Base-by-base conservation (phyloP, 176 grass and related monocot species). In the Musa beccarii region DNA sequence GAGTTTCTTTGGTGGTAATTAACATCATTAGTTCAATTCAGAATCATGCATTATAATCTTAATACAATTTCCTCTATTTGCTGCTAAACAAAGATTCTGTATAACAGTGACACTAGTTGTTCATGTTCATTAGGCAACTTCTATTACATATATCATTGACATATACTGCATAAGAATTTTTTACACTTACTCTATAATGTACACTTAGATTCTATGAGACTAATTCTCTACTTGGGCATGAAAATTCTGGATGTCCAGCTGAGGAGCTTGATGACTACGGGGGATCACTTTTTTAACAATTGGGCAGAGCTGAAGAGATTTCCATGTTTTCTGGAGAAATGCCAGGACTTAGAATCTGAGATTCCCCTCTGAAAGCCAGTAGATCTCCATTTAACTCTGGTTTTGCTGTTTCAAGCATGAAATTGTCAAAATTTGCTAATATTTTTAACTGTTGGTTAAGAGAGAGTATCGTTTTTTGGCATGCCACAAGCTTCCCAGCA, bases 401-500 rank as follows among this genome's bases (percentile, higher is more conserved):
- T n/a, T 82, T 51, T 43, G 83, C 66, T 10, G 73, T 80, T 75
- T 63, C 51, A 49, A 86, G 83, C 43, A 90, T 51, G 75, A 88
- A 79, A 68, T 88, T 81, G 71, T 99, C 89, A 21, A 91, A 86
- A 76, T 85, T 79, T 17, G 83, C 54, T 79, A 99, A 75, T 17
- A 86, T 86, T 88, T 88, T 89, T 52, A 99, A 57, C 49, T 92
- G 86, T 54, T 64, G 78, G 83, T 71, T 87, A 29, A 99, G 85
- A 25, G 96, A 95, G 52, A 86, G 81, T 84, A 99, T 99, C 21
- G 91, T 99, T 76, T 87, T 89, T 59, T 95, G 96, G 69, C 96
- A 99, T 52, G 86, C 89, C 51, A 83, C 88, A n/a, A 99, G 76
- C 65, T 99, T 94, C 59, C 72, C 83, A 49, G 91, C 91, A 59